Percentiles rank a stretch among this genome's conserved stretches.
These are phyloP conservation scores for Pseudogymnoascus sp. DNA, from an alignment of 2,329 filamentous ascomycete genomes.

Conservation along the genomic window DNA sequence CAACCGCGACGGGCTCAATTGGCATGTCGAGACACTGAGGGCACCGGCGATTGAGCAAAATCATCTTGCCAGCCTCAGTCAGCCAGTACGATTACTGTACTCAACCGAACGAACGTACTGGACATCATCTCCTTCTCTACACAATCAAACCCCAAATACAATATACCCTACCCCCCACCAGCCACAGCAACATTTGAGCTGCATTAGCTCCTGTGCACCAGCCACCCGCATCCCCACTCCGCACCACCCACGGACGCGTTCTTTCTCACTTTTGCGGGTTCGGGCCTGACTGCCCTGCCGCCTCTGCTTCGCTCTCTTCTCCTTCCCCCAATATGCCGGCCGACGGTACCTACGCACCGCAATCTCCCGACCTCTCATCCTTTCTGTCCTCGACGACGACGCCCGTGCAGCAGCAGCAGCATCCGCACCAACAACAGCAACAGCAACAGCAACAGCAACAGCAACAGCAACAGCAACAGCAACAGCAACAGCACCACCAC, in stretches of 20 bases:
- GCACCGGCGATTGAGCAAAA: background rate
- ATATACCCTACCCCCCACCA: background rate
- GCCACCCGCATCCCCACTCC: slow-evolving; percentile 4
- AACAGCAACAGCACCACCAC: background rate
- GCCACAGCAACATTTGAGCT: background rate
- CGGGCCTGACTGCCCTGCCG: background rate
- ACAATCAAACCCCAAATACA: background rate
- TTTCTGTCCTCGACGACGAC: slow-evolving; percentile 22
- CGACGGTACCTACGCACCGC: slow-evolving; percentile 27
- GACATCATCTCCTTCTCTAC: too few relatives aligned
- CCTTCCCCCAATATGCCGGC: background rate
- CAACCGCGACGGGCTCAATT: background rate
- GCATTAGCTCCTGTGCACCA: slow-evolving; percentile 6
- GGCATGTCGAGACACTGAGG: background rate
- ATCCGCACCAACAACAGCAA: slow-evolving; percentile 12
- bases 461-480: slow-evolving; percentile 8
- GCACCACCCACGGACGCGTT: slow-evolving; percentile 3
- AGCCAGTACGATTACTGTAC: background rate
- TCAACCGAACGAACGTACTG: background rate
- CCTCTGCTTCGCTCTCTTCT: background rate
- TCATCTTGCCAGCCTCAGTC: background rate
- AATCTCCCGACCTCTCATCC: slow-evolving; percentile 27
- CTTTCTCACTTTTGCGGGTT: slow-evolving; percentile 6
- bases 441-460: slow-evolving; percentile 13
- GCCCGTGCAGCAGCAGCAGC: slow-evolving; percentile 18